phyloP scores from a whole-genome alignment of 805 yeast species.

The Saturnispora quitensis region DNA sequence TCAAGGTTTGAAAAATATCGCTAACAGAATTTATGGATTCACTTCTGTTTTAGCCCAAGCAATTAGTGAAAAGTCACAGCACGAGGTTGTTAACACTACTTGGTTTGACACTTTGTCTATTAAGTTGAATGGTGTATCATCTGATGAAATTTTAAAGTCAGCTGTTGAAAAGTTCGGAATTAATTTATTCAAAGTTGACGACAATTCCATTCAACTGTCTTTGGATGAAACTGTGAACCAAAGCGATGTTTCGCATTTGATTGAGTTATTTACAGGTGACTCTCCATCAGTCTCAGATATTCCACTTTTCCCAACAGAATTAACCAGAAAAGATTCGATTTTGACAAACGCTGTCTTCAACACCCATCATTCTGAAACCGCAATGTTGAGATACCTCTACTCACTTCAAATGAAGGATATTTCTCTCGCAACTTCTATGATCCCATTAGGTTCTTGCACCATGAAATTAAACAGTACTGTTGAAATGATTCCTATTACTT shows the following conservation, averaged over 20 bases:
- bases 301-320: conserved; percentile 42
- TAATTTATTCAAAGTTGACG: conserved; percentile 65
- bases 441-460: conserved; percentile 95
- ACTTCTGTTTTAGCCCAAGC: conserved; percentile 63
- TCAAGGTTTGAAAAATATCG: conserved; percentile 69
- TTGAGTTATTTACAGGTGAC: conserved; percentile 48
- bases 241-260: conserved; percentile 49
- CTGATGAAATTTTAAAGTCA: conserved; percentile 45
- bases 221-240: conserved; percentile 81
- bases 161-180: conserved; percentile 60
- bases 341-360: conserved; percentile 74
- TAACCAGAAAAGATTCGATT: conserved; percentile 48
- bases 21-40: conserved; percentile 63
- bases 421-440: conserved; percentile 93
- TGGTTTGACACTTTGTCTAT: conserved; percentile 81
- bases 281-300: conserved; percentile 24
- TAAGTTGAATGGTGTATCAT: conserved; percentile 37
- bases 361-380: conserved; percentile 85
- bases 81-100: conserved; percentile 41
- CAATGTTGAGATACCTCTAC: conserved; percentile 86
- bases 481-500: conserved; percentile 87
- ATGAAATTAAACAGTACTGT: conserved; percentile 96
- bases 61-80: conserved; percentile 34
- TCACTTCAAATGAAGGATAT: conserved; percentile 79
- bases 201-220: conserved; percentile 58